A percentile compares a stretch with the other conserved stretches of the same genome.
Evolutionary conservation across 2,329 filamentous ascomycete genomes (phyloP).

Genomic region (Colletotrichum viniferum): DNA sequence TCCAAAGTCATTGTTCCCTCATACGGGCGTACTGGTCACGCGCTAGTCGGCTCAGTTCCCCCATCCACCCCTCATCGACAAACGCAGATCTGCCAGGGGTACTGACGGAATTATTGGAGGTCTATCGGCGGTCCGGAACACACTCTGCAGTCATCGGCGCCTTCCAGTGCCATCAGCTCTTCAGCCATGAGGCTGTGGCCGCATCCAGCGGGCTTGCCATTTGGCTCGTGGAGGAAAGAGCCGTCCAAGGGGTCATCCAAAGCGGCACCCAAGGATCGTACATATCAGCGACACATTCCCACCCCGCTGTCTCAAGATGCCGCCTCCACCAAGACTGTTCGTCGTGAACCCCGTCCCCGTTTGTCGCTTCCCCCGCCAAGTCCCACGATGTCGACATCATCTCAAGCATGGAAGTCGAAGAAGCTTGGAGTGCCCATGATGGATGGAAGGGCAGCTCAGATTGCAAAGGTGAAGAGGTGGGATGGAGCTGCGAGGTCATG

Average conservation of each 20-base stretch:
- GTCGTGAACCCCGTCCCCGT: slow-evolving; percentile 22
- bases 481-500: slow-evolving; percentile 51
- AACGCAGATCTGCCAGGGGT: neutral
- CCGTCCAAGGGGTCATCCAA: neutral
- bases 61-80: neutral
- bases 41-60: neutral
- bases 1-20: neutral
- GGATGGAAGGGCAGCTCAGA: slow-evolving; percentile 28
- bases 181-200: neutral
- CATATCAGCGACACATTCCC: slow-evolving; percentile 12
- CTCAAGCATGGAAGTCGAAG: slow-evolving; percentile 36
- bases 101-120: neutral
- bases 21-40: slow-evolving; percentile 3
- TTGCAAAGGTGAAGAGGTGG: slow-evolving; percentile 50
- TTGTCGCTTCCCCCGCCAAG: slow-evolving; percentile 16
- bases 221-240: neutral
- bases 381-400: slow-evolving; percentile 1
- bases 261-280: neutral
- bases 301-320: neutral
- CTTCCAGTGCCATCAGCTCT: neutral
- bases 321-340: neutral
- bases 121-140: neutral
- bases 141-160: slow-evolving; percentile 7
- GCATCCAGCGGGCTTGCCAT: neutral
- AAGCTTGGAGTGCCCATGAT: slow-evolving; percentile 32